phyloP scores from a whole-genome alignment of 2,329 filamentous ascomycete species.

The Fusarium longipes region DNA sequence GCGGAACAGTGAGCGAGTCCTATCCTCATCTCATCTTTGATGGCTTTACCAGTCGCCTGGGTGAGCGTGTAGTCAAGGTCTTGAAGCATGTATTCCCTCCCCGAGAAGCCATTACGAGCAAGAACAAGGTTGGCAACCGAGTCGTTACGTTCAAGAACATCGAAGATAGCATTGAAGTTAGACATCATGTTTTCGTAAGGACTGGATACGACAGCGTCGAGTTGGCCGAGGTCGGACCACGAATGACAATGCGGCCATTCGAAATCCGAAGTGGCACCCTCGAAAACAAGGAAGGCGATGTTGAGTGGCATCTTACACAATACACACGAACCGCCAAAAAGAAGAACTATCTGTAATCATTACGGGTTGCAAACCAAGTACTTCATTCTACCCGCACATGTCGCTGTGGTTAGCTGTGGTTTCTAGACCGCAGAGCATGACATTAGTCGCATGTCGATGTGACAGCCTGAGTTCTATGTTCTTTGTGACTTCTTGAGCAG shows the following conservation, averaged over 20 bases:
- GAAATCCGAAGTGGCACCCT: conserved; percentile 92
- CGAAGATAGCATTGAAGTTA: conserved; percentile 91
- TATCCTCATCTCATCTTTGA: conserved; percentile 98
- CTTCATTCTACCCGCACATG: background rate
- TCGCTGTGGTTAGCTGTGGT: background rate
- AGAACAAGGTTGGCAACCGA: conserved; percentile 82
- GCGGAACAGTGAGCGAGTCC: conserved; percentile 89
- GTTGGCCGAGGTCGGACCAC: conserved; percentile 87
- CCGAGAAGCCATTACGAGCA: conserved; percentile 76
- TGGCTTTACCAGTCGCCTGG: conserved; percentile 84
- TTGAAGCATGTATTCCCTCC: conserved; percentile 96
- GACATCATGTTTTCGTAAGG: conserved; percentile 85
- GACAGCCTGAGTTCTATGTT: conserved; percentile 1
- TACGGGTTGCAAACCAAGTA: background rate
- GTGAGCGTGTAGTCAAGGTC: conserved; percentile 86
- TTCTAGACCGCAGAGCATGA: background rate
- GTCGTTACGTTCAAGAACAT: conserved; percentile 96
- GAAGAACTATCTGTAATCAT: conserved; percentile 87
- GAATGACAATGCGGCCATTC: conserved; percentile 97
- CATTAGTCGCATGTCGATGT: background rate
- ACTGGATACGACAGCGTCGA: conserved; percentile 92
- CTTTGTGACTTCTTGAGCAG: background rate
- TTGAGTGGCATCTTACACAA: conserved; percentile 96
- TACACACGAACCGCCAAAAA: conserved; percentile 94
- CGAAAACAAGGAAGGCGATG: conserved; percentile 94